Evolutionary conservation across 768 basidiomycete genomes (phyloP), one percentile per base, ranked within the genome.

Genomic region (Strobilomyces echinocephalus): DNA sequence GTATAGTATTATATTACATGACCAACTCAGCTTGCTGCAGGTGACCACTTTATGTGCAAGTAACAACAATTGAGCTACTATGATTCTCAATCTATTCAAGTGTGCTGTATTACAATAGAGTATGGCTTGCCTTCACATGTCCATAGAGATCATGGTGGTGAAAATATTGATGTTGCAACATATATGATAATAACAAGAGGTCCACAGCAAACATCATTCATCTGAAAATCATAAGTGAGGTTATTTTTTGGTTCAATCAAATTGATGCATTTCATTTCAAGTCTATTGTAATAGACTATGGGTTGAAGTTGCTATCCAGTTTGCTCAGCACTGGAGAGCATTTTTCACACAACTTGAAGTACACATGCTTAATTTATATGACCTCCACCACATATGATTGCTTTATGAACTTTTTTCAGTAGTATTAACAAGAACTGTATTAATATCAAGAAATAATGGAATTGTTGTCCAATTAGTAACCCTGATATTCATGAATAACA

Each of bases 361-460:
- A 2, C 75, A 79, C 54, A 14, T 41, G 2, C 68, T 80, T 0
- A 62, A 79, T 43, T 18, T 50, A 0, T 46, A 53, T 0, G 60
- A 76, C 20, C 52, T 64, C 0, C 11, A 49, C 12, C 77, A 79
- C 54, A 55, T 75, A 0, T 79, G 79, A 79, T 63, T 80, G 0
- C 59, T 80, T 0, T 74, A 78, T 24, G 24, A 31, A 33, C 61
- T 79, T 0, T 79, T 79, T 65, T 79, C 0, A 51, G 62, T 2
- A 34, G 34, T 0, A 69, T 79, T 21, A 73, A 77, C 35, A 15
- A 49, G 0, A 74, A 77, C 46, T 77, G 75, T 45, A 2, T 52
- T 0, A 31, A 46, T 2, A 77, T 77, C 50, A 58, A 59, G 11
- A 1, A 9, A 4, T 14, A 38, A n/a, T 38, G 38, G 38, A 38